Conservation (phyloP, 2,329 filamentous ascomycete species). For the Xylariales sp. region DNA sequence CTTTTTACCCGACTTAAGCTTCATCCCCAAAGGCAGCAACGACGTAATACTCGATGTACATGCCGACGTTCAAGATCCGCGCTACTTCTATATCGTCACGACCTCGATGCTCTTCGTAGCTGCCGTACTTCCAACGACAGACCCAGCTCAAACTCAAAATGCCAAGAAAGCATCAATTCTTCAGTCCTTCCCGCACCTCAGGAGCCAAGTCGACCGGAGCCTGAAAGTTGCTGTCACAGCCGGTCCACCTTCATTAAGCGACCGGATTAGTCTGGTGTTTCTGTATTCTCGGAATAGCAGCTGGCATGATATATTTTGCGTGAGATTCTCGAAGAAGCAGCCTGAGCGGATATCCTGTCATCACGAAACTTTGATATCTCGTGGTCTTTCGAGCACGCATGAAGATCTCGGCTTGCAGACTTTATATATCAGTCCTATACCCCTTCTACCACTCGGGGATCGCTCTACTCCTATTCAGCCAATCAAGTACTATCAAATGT, state of each 20-base stretch:
- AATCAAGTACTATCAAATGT: conserved; percentile 42
- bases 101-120: conserved; percentile 24
- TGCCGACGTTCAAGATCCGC: conserved; percentile 19
- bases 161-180: conserved; percentile 26
- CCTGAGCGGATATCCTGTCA: conserved; percentile 19
- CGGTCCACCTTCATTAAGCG: conserved; percentile 11
- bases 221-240: conserved; percentile 35
- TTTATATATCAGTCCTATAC: conserved; percentile 17
- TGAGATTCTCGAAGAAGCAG: conserved; percentile 17
- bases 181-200: conserved; percentile 41
- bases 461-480: too few species aligned
- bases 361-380: conserved; percentile 14
- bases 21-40: conserved; percentile 15
- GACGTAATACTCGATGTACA: conserved; percentile 25
- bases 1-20: conserved; percentile 21
- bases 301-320: conserved; percentile 22
- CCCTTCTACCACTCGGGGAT: too few species aligned
- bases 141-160: conserved; percentile 15
- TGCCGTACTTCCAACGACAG: conserved; percentile 15
- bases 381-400: background rate
- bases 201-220: conserved; percentile 30
- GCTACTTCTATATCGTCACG: conserved; percentile 25
- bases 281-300: conserved; percentile 20
- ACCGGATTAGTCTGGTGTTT: conserved; percentile 18
- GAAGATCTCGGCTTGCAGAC: conserved; percentile 11